A percentile compares a stretch with the other conserved stretches of the same genome.
Conservation (phyloP, 1,284 basidiomycete species). For the Boletus sp. region DNA sequence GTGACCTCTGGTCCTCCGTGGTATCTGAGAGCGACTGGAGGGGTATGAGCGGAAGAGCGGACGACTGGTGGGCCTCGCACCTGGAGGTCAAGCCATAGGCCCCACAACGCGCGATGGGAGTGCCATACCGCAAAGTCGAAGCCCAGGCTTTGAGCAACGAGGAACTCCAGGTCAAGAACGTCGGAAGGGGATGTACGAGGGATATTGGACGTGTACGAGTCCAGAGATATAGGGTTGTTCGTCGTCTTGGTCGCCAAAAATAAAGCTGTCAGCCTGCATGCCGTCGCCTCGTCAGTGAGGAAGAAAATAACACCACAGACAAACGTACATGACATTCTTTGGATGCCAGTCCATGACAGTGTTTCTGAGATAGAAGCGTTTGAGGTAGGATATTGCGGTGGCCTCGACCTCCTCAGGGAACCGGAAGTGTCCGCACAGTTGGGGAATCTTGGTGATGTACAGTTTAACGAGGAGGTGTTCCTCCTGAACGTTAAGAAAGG, state of each 20-base stretch:
- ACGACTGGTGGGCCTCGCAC: conserved; percentile 40
- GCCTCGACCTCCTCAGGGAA: conserved; percentile 93
- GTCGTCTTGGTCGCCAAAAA: conserved; percentile 98
- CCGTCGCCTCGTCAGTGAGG: conserved; percentile 5
- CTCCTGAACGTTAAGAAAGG: conserved; percentile 62
- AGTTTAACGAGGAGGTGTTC: conserved; percentile 87
- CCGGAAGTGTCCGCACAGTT: conserved; percentile 81
- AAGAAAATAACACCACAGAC: background rate
- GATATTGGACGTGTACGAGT: conserved; percentile 78
- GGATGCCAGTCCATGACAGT: conserved; percentile 99
- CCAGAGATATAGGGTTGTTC: conserved; percentile 87
- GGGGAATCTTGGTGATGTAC: conserved; percentile 85
- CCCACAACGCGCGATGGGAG: conserved; percentile 86
- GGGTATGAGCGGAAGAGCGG: conserved; percentile 12
- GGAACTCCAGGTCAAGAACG: conserved; percentile 92
- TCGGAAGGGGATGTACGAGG: conserved; percentile 77
- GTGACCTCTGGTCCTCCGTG: conserved; percentile 41
- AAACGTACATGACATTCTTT: conserved; percentile 90
- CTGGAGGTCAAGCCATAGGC: conserved; percentile 89
- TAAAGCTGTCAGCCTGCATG: conserved; percentile 83
- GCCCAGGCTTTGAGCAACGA: conserved; percentile 88
- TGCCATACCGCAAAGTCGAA: conserved; percentile 96
- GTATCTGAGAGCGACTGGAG: conserved; percentile 51
- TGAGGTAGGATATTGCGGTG: conserved; percentile 89
- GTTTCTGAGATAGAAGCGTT: conserved; percentile 97